These are phyloP conservation scores for Jamesozyma lodderae DNA, from an alignment of 805 yeast species.

Conservation along the genomic window DNA sequence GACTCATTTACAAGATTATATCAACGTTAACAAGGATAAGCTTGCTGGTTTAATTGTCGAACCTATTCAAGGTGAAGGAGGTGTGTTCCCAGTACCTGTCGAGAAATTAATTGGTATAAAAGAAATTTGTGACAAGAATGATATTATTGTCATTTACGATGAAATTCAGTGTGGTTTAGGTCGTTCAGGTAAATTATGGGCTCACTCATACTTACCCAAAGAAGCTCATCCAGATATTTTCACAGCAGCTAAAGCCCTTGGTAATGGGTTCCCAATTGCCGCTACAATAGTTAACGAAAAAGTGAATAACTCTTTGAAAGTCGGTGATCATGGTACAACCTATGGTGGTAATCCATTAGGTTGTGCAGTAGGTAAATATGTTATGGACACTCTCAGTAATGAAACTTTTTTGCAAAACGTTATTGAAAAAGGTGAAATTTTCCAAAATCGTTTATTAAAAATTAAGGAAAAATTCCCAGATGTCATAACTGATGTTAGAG, in stretches of 20 bases:
- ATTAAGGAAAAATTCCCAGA: slow-evolving; percentile 50
- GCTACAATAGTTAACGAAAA: slow-evolving; percentile 82
- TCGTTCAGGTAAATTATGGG: slow-evolving; percentile 89
- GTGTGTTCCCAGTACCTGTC: slow-evolving; percentile 58
- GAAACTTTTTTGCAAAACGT: slow-evolving; percentile 54
- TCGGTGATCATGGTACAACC: slow-evolving; percentile 97
- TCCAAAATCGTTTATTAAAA: slow-evolving; percentile 41
- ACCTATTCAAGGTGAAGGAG: slow-evolving; percentile 98
- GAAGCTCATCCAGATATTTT: slow-evolving; percentile 91
- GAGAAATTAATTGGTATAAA: slow-evolving; percentile 62
- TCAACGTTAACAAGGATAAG: slow-evolving; percentile 31
- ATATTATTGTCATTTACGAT: slow-evolving; percentile 77
- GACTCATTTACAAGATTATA: slow-evolving; percentile 17
- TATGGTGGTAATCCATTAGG: slow-evolving; percentile 97
- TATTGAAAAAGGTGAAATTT: slow-evolving; percentile 46
- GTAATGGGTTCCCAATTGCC: slow-evolving; percentile 94
- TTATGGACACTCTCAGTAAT: slow-evolving; percentile 57
- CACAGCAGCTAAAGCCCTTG: slow-evolving; percentile 92
- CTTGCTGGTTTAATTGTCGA: slow-evolving; percentile 85
- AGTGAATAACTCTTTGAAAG: slow-evolving; percentile 61
- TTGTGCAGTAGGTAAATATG: slow-evolving; percentile 69
- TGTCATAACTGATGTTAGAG: slow-evolving; percentile 62
- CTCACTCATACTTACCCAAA: slow-evolving; percentile 64
- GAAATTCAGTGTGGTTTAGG: slow-evolving; percentile 97
- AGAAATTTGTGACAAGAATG: slow-evolving; percentile 54